Conservation (phyloP, 23 red algal genomes). For the Chondrus crispus region DNA sequence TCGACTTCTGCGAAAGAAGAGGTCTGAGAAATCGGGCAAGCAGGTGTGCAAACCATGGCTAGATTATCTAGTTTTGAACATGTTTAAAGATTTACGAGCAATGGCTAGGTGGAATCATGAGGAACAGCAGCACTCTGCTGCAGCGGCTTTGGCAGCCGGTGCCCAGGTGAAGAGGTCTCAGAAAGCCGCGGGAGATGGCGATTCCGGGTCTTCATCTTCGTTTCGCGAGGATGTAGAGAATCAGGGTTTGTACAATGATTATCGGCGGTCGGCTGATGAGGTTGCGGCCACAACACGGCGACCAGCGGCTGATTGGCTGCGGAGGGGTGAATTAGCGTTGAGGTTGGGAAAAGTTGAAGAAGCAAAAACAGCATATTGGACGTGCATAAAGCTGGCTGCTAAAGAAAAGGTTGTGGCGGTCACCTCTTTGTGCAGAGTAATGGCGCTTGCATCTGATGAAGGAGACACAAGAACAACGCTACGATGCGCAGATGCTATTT, state of each 20-base stretch:
- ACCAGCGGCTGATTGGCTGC: constrained; percentile 84
- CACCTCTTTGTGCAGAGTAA: constrained; percentile 50
- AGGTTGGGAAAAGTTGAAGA: constrained; percentile 56
- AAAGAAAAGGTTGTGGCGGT: constrained; percentile 52
- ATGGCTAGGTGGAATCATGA: constrained; percentile 88
- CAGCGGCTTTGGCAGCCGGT: constrained; percentile 12
- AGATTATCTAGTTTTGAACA: constrained; percentile 84
- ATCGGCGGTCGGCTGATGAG: constrained; percentile 54
- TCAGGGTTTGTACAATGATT: background rate
- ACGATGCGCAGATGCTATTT: constrained; percentile 44
- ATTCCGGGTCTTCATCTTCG: background rate
- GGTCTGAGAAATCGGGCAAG: constrained; percentile 62
- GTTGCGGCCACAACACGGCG: constrained; percentile 66
- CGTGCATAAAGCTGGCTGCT: constrained; percentile 59
- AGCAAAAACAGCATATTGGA: constrained; percentile 71
- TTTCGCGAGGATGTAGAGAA: constrained; percentile 24
- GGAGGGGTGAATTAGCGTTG: constrained; percentile 78
- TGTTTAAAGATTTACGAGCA: constrained; percentile 94
- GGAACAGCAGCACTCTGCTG: constrained; percentile 55
- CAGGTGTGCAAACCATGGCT: constrained; percentile 93
- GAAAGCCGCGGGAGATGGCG: background rate
- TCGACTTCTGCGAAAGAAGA: background rate
- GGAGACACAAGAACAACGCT: constrained; percentile 52
- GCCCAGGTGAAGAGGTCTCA: background rate
- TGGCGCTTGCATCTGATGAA: constrained; percentile 61